Base-by-base conservation (phyloP, 768 basidiomycete species). In the Exsudoporus frostii region DNA sequence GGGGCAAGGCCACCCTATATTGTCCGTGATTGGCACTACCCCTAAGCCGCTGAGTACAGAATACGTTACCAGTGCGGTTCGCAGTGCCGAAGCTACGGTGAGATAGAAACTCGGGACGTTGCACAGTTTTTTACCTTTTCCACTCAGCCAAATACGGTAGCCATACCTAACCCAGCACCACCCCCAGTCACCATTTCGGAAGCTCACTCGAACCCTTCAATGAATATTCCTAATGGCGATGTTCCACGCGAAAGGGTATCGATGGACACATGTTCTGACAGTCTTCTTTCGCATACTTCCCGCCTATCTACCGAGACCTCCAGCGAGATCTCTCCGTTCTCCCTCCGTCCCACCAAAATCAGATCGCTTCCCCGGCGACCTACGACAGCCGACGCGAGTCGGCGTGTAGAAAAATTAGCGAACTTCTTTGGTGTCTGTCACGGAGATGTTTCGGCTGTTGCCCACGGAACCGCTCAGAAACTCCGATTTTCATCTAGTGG, bases 401-500 rank as follows among this genome's bases (percentile, higher is more conserved):
- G 53, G n/a, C 60, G 56, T 3, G 34, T 40, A 29, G 56, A 62
- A 43, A 58, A 62, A 42, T 40, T 62, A 39, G 51, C 48, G 3
- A 19, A 45, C 37, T 58, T 62, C 38, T 62, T 62, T 40, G 60
- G 60, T 14, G 52, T 62, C n/a, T 22, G 25, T 20, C 33, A 54
- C 24, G 50, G 53, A 11, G 41, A 61, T 14, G 9, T 51, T 30
- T 45, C 24, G n/a, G 46, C 46, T 33, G 10, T 39, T 14, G 10
- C 57, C 17, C 43, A 5, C n/a, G 45, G 20, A n/a, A 15, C 19
- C 1, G 25, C 47, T 25, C 47, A 11, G 15, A 44, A 36, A 8
- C 37, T 42, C 29, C 43, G 14, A 11, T 25, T 38, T 37, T 30
- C 37, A 20, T 37, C 49, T 32, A 39, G 19, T 17, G 27, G 32